Evolutionary conservation across 2,329 filamentous ascomycete species (phyloP).

Genomic region (Macroventuria anomochaeta): DNA sequence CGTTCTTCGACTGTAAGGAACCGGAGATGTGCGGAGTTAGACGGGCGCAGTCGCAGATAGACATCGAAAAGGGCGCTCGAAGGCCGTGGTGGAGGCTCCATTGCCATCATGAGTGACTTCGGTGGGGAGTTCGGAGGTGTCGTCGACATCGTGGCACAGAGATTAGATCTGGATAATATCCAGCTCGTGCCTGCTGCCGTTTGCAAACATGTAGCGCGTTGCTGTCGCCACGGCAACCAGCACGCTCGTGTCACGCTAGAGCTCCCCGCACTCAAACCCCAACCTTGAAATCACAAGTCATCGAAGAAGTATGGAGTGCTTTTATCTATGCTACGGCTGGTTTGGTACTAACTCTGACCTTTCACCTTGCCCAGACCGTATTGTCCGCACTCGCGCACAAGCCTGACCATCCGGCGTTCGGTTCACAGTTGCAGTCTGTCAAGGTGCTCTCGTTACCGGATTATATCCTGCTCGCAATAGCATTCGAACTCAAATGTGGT

Average conservation of each 20-base stretch:
- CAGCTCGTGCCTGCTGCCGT: conserved; percentile 15
- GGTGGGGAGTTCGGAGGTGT: conserved; percentile 15
- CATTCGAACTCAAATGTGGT: too few species aligned
- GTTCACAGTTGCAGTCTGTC: too few species aligned
- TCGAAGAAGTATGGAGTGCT: too few species aligned
- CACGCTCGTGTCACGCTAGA: conserved; percentile 9
- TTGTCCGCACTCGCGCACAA: too few species aligned
- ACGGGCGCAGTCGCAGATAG: conserved; percentile 76
- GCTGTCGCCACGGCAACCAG: conserved; percentile 2
- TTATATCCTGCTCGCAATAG: too few species aligned
- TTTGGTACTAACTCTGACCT: too few species aligned
- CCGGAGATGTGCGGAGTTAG: conserved; percentile 53
- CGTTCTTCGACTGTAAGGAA: conserved; percentile 77
- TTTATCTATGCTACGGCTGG: too few species aligned
- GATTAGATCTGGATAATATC: conserved; percentile 3
- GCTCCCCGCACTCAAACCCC: not conserved
- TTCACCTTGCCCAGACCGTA: too few species aligned
- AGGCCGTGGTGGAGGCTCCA: conserved; percentile 47
- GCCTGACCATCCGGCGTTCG: too few species aligned
- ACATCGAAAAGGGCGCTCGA: conserved; percentile 79
- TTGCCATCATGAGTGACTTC: conserved; percentile 29
- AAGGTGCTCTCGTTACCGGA: too few species aligned
- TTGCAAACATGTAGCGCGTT: conserved; percentile 14
- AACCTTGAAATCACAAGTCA: too few species aligned
- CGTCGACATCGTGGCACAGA: conserved; percentile 14